These are phyloP conservation scores for Albugo laibachii DNA, from an alignment of 352 stramenopile species.

Conservation along the genomic window DNA sequence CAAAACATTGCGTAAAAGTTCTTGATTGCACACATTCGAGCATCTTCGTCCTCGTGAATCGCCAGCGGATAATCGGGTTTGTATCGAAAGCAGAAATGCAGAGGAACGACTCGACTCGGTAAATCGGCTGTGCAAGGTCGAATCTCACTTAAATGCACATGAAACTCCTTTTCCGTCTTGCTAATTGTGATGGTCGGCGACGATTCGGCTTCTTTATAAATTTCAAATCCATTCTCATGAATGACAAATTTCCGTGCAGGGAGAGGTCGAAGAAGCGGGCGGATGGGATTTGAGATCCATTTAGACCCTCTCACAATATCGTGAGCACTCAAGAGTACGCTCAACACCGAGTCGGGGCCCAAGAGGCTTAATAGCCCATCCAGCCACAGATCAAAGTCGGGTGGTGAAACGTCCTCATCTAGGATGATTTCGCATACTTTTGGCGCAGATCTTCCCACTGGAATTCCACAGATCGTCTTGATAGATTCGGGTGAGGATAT, in stretches of 20 bases:
- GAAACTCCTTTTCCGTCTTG: constrained; percentile 16
- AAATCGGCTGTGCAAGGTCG: constrained; percentile 32
- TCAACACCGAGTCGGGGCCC: constrained; percentile 6
- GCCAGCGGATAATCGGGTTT: constrained; percentile 20
- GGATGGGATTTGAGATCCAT: constrained; percentile 52
- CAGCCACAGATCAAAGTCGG: neutral
- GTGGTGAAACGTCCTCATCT: no score
- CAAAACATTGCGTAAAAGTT: constrained; percentile 61
- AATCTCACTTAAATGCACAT: constrained; percentile 28
- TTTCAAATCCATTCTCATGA: no score
- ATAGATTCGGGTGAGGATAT: neutral
- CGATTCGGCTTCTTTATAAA: no score
- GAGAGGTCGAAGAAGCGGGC: constrained; percentile 11
- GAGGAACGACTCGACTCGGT: constrained; percentile 15
- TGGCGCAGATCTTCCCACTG: constrained; percentile 13
- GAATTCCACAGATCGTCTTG: constrained; percentile 11
- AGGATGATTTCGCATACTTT: no score
- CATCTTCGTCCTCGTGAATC: constrained; percentile 23
- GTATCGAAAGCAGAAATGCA: constrained; percentile 39
- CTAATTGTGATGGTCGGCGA: constrained; percentile 16
- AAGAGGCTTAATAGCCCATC: neutral
- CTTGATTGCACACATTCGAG: constrained; percentile 40
- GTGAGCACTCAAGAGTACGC: constrained; percentile 24
- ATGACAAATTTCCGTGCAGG: neutral
- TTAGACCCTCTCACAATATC: constrained; percentile 29